Evolutionary conservation across 140 eudicot species (phyloP).

Genomic region (Cichorium intybus): DNA sequence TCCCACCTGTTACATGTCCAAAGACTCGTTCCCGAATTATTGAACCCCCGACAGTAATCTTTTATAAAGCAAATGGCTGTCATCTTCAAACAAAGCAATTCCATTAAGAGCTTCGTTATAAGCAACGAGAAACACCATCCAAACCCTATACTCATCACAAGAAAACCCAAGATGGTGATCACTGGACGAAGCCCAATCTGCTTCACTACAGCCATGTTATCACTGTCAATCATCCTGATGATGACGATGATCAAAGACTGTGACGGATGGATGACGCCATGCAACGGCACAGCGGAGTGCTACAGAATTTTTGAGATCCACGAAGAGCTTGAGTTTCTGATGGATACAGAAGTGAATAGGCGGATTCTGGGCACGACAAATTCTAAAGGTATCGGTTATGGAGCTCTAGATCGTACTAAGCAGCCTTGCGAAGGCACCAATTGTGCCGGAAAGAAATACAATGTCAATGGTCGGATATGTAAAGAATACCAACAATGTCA

Average conservation of each 20-base stretch:
- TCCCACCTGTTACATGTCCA: too few species aligned
- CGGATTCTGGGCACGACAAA: not conserved
- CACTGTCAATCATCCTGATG: slow-evolving; percentile 7
- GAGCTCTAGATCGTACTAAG: too few species aligned
- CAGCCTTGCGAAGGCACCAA: too few species aligned
- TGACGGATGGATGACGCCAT: not conserved
- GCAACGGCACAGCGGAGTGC: slow-evolving; percentile 8
- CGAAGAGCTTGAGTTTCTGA: slow-evolving; percentile 15
- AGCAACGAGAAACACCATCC: not conserved
- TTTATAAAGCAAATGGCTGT: too few species aligned
- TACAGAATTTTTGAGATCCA: not conserved
- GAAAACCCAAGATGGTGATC: slow-evolving; percentile 3
- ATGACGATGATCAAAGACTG: slow-evolving; percentile 6
- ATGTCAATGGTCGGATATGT: too few species aligned
- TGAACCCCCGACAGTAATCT: too few species aligned
- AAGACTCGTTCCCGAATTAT: too few species aligned
- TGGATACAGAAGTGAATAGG: slow-evolving; percentile 24
- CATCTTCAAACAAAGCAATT: too few species aligned
- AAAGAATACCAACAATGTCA: too few species aligned
- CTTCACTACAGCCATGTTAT: slow-evolving; percentile 1
- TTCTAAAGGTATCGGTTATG: too few species aligned
- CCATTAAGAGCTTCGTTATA: not conserved
- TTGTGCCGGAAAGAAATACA: too few species aligned
- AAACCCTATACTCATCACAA: not conserved
- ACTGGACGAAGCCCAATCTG: not conserved